Percentiles rank a stretch among this genome's conserved stretches.
phyloP scores from a whole-genome alignment of 495 filamentous ascomycete species.

The Elaphomyces granulatus region DNA sequence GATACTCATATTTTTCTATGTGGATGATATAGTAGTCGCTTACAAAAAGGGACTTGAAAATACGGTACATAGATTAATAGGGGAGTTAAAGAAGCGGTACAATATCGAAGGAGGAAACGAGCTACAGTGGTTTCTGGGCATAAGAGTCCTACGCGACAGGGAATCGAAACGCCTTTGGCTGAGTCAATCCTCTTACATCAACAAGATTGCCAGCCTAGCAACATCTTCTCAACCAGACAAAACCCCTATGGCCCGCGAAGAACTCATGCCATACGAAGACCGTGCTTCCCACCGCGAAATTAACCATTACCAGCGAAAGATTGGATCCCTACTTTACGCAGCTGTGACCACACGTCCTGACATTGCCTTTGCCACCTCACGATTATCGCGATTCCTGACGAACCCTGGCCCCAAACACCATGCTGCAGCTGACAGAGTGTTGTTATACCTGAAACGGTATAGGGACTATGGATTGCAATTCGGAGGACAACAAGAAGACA shows the following conservation, averaged over 20 bases:
- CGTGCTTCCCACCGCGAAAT: conserved; percentile 3
- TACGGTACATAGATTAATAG: conserved; percentile 4
- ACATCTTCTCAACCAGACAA: too few relatives aligned
- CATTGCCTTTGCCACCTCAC: conserved; percentile 4
- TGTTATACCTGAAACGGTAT: too few relatives aligned
- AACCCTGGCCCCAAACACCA: conserved; percentile 11
- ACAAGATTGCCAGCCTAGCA: too few relatives aligned
- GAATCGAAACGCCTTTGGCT: too few relatives aligned
- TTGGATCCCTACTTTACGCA: conserved; percentile 14
- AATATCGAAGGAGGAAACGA: conserved; percentile 2
- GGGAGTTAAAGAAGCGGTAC: conserved; percentile 3
- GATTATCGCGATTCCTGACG: conserved; percentile 10
- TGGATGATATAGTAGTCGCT: conserved; percentile 12
- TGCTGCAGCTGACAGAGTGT: conserved; percentile 4
- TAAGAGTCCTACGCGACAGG: too few relatives aligned
- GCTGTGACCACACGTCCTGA: conserved; percentile 13
- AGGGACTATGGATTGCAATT: too few relatives aligned
- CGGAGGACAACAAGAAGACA: too few relatives aligned
- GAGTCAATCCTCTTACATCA: too few relatives aligned
- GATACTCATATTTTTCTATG: conserved; percentile 16
- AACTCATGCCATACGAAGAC: conserved; percentile 4
- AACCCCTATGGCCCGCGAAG: not conserved
- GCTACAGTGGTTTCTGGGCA: conserved; percentile 10
- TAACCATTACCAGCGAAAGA: conserved; percentile 12
- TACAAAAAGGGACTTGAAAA: not conserved